Evolutionary conservation across 768 basidiomycete genomes (phyloP), one percentile per base, ranked within the genome.

Genomic region (Clavulina sp.): DNA sequence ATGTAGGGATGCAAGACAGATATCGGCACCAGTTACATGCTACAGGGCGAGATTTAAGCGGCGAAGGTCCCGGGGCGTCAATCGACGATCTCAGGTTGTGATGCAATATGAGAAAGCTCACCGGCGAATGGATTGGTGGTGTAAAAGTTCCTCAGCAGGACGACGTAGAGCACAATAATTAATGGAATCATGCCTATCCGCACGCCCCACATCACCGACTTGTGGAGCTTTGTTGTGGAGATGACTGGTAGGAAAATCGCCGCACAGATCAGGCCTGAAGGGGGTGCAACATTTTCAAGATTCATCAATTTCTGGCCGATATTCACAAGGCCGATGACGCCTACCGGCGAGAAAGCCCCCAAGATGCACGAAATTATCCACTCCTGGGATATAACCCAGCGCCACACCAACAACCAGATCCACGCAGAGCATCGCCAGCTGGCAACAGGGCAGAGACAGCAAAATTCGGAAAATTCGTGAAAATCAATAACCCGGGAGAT

Each of bases 341-440:
- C n/a, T 18, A 13, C 82, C 83, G 76, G 87, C 82, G 24, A 82
- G 67, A 59, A 91, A 81, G 9, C 86, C 86, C 44, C 92, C 89
- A 5, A 93, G 72, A 65, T 95, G 91, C 3, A 84, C 83, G 55
- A 97, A 89, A 61, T 96, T 96, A 61, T 96, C 93, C 13, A 95
- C 78, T 54, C 79, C 85, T 76, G 64, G 57, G 49, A 58, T 56
- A 57, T 47, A 48, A 24, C 48, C 49, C 41, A 93, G 71, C 0
- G 77, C 88, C 50, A 95, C 67, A 48, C 89, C 91, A 40, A 96
- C 72, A 24, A 84, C 56, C n/a, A 96, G 72, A 61, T 96, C 92
- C 50, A 95, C 69, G 9, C 79, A 71, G 77, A 95, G 80, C 64
- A 83, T 80, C 30, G 81, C 68, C 9, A 95, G 74, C 86, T 93